Conservation (phyloP, 1,284 basidiomycete genomes). For the Trichosporon coremiiforme region DNA sequence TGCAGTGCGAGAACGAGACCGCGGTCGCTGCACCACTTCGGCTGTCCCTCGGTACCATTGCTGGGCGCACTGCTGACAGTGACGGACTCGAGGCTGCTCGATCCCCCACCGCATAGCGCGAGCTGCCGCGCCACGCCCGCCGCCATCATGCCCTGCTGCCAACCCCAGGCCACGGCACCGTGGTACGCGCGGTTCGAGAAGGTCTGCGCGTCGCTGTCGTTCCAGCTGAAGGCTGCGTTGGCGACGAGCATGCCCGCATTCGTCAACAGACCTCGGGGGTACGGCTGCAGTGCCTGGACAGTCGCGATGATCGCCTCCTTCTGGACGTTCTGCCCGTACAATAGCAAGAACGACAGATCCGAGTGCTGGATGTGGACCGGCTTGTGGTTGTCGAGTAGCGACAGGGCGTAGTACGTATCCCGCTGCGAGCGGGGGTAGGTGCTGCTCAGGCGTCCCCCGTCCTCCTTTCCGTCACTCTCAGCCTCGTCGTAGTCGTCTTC, state of each 20-base stretch:
- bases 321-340: slow-evolving; percentile 54
- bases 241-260: slow-evolving; percentile 56
- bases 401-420: slow-evolving; percentile 52
- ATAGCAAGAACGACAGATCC: slow-evolving; percentile 58
- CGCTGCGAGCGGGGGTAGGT: not conserved
- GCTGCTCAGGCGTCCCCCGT: slow-evolving; percentile 20
- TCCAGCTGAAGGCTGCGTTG: slow-evolving; percentile 58
- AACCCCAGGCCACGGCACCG: slow-evolving; percentile 59
- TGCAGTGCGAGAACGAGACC: slow-evolving; percentile 46
- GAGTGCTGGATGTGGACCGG: slow-evolving; percentile 56
- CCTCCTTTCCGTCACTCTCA: slow-evolving; percentile 19
- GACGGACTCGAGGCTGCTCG: slow-evolving; percentile 10
- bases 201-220: slow-evolving; percentile 49
- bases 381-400: slow-evolving; percentile 47
- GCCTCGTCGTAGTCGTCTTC: not conserved
- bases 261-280: slow-evolving; percentile 53
- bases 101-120: slow-evolving; percentile 47
- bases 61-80: not conserved
- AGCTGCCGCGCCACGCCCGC: slow-evolving; percentile 57
- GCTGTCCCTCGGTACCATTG: not conserved
- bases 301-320: slow-evolving; percentile 51
- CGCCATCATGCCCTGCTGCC: slow-evolving; percentile 60
- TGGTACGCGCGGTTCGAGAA: slow-evolving; percentile 58
- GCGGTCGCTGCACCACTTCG: slow-evolving; percentile 57
- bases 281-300: slow-evolving; percentile 57